These are phyloP conservation scores for Chlorella variabilis DNA, from an alignment of 163 green algal genomes.

Conservation along the genomic window DNA sequence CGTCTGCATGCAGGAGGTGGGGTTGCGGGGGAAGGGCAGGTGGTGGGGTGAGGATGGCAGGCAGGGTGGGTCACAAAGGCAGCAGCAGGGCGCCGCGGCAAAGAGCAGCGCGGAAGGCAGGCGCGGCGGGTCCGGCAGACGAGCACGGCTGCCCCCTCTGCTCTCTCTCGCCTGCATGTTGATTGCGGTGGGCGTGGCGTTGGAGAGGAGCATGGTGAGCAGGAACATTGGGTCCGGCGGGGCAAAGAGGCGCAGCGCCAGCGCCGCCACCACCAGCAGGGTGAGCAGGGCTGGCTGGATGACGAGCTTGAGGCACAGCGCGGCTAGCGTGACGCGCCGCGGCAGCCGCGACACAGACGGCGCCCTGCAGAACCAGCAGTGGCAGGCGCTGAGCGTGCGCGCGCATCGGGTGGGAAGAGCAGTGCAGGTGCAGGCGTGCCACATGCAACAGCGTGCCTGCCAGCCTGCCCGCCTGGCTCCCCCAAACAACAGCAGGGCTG, in stretches of 20 bases:
- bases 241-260: slow-evolving; percentile 37
- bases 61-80: background rate
- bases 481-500: background rate
- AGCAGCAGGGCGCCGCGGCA: no score
- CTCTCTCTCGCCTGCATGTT: slow-evolving; percentile 58
- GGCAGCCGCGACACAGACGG: slow-evolving; percentile 47
- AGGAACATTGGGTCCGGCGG: slow-evolving; percentile 70
- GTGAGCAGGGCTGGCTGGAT: slow-evolving; percentile 44
- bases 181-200: slow-evolving; percentile 71
- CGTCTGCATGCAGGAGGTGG: slow-evolving; percentile 52
- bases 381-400: background rate
- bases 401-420: no score
- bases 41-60: background rate
- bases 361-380: slow-evolving; percentile 31
- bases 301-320: slow-evolving; percentile 53
- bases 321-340: slow-evolving; percentile 46
- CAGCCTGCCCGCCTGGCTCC: no score
- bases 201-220: slow-evolving; percentile 56
- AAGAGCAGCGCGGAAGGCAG: background rate
- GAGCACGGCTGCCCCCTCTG: background rate
- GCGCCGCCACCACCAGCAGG: slow-evolving; percentile 38
- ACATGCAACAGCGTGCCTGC: no score
- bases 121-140: background rate
- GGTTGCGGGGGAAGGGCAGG: background rate
- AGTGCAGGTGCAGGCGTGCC: no score